Base-by-base conservation (phyloP, 2,329 filamentous ascomycete genomes). In the Fusarium virguliforme region DNA sequence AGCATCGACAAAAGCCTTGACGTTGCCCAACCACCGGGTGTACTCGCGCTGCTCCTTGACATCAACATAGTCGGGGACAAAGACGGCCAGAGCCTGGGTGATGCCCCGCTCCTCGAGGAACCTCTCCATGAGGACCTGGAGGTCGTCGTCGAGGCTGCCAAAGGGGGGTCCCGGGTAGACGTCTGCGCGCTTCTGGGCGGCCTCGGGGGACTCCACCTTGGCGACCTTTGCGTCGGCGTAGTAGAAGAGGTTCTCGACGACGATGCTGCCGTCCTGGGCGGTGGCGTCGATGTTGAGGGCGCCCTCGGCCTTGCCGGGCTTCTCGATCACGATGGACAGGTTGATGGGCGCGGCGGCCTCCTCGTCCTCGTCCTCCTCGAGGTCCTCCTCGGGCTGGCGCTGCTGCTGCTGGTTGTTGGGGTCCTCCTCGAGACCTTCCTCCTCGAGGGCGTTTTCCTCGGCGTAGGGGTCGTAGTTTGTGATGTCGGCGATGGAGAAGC, bases 41-140 rank as follows among this genome's bases (percentile, higher is more conserved):
- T 99, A 99, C 88, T 99, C 96, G 84, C 91, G 92, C 89, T 98
- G 95, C 89, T 99, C 96, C 91, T 99, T 99, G 84, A 93, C 90
- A 80, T 98, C 94, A 79, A 98, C 95, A 85, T 97, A 99, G 81
- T 98, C 95, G 38, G 95, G 94, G 48, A 97, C 91, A 82, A 98
- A 98, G 74, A 95, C 85, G 60, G 95, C 95, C 76, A 99, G 88
- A 65, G 91, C 89, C 76, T 92, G 91, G 78, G 95, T 94, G 83
- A 99, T 90, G 72, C 95, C 96, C 76, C 96, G 90, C 88, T 98
- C 96, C 83, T 97, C 94, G 71, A 99, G 89, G 85, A 95, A 99
- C 76, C 92, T 90, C 88, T 98, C 95, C 80, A 98, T 87, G 76
- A 97, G 88, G 60, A 94, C 88, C 86, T 98, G 95, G 48, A 99